These are phyloP conservation scores for Ganoderma multipileum DNA, from an alignment of 1,284 basidiomycete species.

Conservation along the genomic window DNA sequence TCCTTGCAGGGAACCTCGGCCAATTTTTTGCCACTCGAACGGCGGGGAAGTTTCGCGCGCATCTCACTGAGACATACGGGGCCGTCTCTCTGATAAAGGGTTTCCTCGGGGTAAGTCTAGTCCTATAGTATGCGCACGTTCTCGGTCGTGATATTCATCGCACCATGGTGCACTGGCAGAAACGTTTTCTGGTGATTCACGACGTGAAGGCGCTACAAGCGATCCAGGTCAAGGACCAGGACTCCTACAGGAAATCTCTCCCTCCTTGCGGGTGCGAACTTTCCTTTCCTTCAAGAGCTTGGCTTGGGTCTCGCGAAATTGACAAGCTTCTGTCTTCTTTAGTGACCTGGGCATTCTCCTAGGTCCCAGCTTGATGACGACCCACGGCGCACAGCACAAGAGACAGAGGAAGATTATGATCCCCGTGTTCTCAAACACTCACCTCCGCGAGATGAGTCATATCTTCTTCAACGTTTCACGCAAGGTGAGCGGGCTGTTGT, in stretches of 20 bases:
- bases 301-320: not conserved
- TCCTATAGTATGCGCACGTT: not conserved
- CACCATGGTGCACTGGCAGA: conserved; percentile 11
- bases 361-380: conserved; percentile 19
- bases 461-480: conserved; percentile 21
- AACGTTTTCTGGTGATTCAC: conserved; percentile 21
- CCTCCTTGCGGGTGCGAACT: conserved; percentile 5
- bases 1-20: not conserved
- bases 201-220: conserved; percentile 46
- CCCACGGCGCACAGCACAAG: conserved; percentile 19
- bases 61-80: not conserved
- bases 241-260: conserved; percentile 14
- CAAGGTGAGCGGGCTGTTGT: conserved; percentile 6
- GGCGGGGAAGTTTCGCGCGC: not conserved
- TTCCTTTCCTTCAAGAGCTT: not conserved
- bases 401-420: conserved; percentile 26
- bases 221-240: conserved; percentile 47
- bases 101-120: not conserved
- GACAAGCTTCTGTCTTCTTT: not conserved
- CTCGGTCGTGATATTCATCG: not conserved
- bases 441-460: conserved; percentile 25
- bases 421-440: conserved; percentile 24
- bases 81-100: not conserved
- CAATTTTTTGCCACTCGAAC: not conserved
- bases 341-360: conserved; percentile 18